Base-by-base conservation (phyloP, 2,329 filamentous ascomycete species). In the Monosporascus sp. region DNA sequence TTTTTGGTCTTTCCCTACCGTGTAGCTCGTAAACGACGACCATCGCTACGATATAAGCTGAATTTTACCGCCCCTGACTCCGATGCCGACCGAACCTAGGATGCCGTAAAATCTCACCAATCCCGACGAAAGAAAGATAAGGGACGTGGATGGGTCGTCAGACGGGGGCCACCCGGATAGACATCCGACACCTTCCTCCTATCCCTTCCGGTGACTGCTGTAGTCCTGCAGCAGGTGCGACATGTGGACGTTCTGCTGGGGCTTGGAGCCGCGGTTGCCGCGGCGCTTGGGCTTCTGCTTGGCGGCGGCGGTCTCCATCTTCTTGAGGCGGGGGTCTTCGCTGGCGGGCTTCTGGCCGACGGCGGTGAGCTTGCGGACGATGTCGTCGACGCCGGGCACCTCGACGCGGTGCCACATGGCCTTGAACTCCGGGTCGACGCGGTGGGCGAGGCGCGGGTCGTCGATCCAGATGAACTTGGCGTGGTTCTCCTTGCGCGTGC, bases 201-300 rank as follows among this genome's bases (percentile, higher is more conserved):
- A 25, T 18, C n/a, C 24, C 15, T 46, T 46, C 43, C 43, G 20
- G 14, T 25, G 43, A 2, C 24, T 8, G 43, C 43, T 46, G 24
- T 25, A 46, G 22, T 46, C 89, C 73, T 90, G 86, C 66, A 96
- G 77, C 55, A 96, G 80, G 59, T 87, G 84, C 61, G 80, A 79
- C 90, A 96, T 95, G 69, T 96, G 91, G 27, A 84, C 85, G 68
- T 96, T 96, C 25, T 90, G 95, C 53, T 87, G 85, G 78, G 92
- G 94, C 60, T 88, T 89, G 43, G 83, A 83, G 55, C 85, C 81
- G 59, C 89, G 82, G 61, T 74, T 72, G 25, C 76, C 74, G 45
- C 84, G 77, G 68, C 89, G 89, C 73, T 89, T 88, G 70, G 86
- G 85, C 74, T 87, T 86, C 74, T 89, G 88, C 61, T 85, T 73